Conservation (phyloP, 306 rosid genomes). For the Lathyrus aphaca region DNA sequence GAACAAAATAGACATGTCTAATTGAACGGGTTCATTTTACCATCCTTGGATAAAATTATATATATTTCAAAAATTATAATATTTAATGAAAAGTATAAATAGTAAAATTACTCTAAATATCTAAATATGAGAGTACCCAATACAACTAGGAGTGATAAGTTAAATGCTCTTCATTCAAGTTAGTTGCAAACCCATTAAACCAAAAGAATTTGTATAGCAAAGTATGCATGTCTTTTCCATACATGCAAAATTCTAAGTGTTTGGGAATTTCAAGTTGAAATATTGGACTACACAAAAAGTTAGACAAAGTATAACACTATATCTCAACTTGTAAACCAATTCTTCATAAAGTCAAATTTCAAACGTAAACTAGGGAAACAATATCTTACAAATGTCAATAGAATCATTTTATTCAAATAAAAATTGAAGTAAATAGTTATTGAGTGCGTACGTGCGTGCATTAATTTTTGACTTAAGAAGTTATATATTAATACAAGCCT, state of each 20-base stretch:
- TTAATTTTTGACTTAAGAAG: neutral
- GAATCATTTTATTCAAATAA: neutral
- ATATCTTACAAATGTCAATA: neutral
- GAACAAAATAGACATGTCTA: too few species aligned
- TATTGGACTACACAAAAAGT: slow-evolving; percentile 20
- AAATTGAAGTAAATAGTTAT: neutral
- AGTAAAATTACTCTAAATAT: too few species aligned
- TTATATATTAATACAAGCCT: slow-evolving; percentile 3
- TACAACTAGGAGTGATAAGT: too few species aligned
- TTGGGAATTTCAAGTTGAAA: slow-evolving; percentile 35
- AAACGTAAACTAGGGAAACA: slow-evolving; percentile 9
- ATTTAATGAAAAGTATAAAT: too few species aligned
- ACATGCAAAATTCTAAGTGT: neutral
- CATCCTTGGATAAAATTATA: too few species aligned
- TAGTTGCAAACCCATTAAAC: neutral
- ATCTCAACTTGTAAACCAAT: slow-evolving; percentile 25
- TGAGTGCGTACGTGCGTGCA: neutral
- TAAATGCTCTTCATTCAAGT: too few species aligned
- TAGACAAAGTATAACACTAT: slow-evolving; percentile 9
- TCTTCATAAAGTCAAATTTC: slow-evolving; percentile 25
- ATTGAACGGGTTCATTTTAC: too few species aligned
- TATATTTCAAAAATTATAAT: too few species aligned
- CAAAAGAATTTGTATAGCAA: neutral
- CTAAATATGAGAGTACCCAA: too few species aligned
- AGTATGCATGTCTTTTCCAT: neutral